Base-by-base conservation (phyloP, 1,139 yeast species). In the Chernovozyma aurita region DNA sequence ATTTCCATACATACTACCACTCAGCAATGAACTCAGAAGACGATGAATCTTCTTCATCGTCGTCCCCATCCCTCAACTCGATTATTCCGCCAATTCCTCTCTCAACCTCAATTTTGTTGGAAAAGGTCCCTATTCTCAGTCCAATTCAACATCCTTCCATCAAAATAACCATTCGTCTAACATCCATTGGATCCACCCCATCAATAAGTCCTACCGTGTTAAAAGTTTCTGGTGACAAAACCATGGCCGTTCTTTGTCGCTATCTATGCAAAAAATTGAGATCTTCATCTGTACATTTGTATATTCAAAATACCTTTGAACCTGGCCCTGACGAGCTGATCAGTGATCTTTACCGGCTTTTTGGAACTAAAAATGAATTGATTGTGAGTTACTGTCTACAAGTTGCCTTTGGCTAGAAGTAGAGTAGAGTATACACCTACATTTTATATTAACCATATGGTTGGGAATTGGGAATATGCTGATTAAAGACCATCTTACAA, bases 321-420 rank as follows among this genome's bases (percentile, higher is more conserved):
- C 85, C 85, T 1, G 70, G 68, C 28, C 81, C 79, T 0, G 82
- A 77, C 44, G 84, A 78, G 44, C 61, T 53, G 20, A 47, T 78
- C 9, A 78, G 77, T 1, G 72, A 73, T 37, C 54, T 78, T 37
- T 73, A 51, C 46, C 52, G 52, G 16, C 46, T 57, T 32, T 78
- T 76, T 50, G 63, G 62, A 27, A 65, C 69, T 1, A 70, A 69
- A 37, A 65, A 66, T 35, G 84, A 78, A 46, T 58, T 78, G 40
- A 63, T 76, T 4, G 60, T 78, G 2, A 70, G 73, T 31, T 78
- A 78, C 42, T 78, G 84, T 46, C 65, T 71, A 35, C 59, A 68
- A 14, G 70, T 77, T 7, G 85, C 85, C 0, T 78, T 78, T 61
- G 84, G 85, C 1, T 73, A 42, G 22, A 6, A 7, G 22, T 6